phyloP scores from a whole-genome alignment of 129 eudicot genomes.

The Lactuca sativa region DNA sequence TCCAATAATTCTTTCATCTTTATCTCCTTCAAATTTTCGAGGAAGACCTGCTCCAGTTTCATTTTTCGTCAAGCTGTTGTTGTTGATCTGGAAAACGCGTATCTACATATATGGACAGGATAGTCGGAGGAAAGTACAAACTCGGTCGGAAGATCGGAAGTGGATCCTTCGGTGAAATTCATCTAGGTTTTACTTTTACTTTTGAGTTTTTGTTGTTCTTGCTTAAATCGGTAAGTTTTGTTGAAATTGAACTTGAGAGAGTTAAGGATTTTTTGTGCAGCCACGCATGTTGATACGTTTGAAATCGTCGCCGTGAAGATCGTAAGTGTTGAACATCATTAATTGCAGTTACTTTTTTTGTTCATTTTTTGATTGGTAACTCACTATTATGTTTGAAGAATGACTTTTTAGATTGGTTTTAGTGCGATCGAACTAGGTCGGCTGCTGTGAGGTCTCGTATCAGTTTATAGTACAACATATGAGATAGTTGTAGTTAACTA shows the following conservation, averaged over 20 bases:
- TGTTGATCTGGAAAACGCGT: conserved; percentile 34
- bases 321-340: conserved; percentile 48
- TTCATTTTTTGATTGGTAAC: conserved; percentile 8
- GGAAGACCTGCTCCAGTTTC: conserved; percentile 19
- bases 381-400: not conserved
- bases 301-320: conserved; percentile 99
- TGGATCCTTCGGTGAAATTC: conserved; percentile 94
- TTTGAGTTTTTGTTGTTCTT: not conserved
- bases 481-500: not conserved
- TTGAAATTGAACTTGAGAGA: conserved; percentile 22
- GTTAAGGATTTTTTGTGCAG: conserved; percentile 54
- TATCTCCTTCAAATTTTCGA: conserved; percentile 23
- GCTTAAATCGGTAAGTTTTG: not conserved
- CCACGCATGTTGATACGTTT: conserved; percentile 87
- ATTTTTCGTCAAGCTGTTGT: conserved; percentile 20
- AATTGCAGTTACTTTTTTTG: not conserved
- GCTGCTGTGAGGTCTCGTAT: conserved; percentile 8
- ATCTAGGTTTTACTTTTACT: conserved; percentile 48
- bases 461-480: conserved; percentile 2
- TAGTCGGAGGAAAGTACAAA: conserved; percentile 88
- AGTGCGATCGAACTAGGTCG: conserved; percentile 2
- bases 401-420: conserved; percentile 10
- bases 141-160: conserved; percentile 98
- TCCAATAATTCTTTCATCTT: conserved; percentile 39
- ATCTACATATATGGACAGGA: conserved; percentile 71